Evolutionary conservation across 1,284 basidiomycete species (phyloP), one percentile per base, ranked within the genome.

Genomic region (Ganoderma resinaceum): DNA sequence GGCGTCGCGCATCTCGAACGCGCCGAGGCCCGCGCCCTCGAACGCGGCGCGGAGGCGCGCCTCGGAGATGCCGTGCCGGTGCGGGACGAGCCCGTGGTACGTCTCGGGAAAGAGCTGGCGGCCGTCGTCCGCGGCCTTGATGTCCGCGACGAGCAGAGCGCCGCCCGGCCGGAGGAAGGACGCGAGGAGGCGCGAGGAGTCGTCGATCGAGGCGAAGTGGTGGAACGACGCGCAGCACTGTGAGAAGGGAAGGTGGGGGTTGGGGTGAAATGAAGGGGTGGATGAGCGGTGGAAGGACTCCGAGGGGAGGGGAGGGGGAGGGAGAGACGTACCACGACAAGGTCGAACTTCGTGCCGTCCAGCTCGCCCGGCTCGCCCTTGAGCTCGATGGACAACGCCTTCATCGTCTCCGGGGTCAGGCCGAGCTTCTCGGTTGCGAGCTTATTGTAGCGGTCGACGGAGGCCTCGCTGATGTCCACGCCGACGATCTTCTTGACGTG

Each of bases 141-240:
- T 77, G 73, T 92, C 91, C 7, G 83, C 79, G 7, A 94, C 85
- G 55, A 93, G 77, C 0, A 94, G 82, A 7, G 78, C 79, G 3
- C 90, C 92, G 3, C 86, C 84, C 0, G 90, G 88, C 69, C 89
- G 89, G 65, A 93, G 80, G 75, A 87, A 87, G 35, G 78, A 80
- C 1, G 81, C 80, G n/a, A 94, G 85, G 0, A 78, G 79, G n/a
- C 78, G 79, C 4, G 90, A 92, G 31, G 83, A 84, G 7, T 80
- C 80, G 3, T 80, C 78, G 69, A 90, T 82, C 40, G 84, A 84
- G 2, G 80, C 69, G 72, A 93, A 84, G 75, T 93, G 92, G 74
- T 94, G 91, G 73, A 91, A 94, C 0, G 91, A 82, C 67, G 85
- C 82, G 7, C 85, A 82, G 75, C 91, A 94, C 91, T 93, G 29